Percentiles rank a stretch among this genome's conserved stretches.
These are phyloP conservation scores for Kodamaea neixiangensis DNA, from an alignment of 805 yeast species.

Conservation along the genomic window DNA sequence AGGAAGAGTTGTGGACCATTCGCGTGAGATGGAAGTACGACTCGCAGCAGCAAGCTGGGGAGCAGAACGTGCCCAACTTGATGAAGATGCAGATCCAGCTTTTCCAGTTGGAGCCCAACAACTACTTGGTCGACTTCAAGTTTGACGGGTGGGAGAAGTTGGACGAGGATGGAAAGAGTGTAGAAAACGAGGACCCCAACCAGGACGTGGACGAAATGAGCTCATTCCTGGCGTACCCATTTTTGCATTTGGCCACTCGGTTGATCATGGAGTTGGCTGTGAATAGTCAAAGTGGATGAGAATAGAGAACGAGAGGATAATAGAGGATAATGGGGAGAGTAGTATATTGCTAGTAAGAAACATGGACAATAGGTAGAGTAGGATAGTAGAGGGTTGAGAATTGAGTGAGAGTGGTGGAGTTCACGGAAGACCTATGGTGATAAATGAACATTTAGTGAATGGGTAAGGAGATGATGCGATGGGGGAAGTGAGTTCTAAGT, in stretches of 20 bases:
- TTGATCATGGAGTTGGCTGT: conserved; percentile 97
- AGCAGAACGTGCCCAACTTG: conserved; percentile 60
- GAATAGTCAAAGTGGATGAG: conserved; percentile 64
- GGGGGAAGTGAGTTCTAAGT: too few species aligned
- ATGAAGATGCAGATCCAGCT: conserved; percentile 97
- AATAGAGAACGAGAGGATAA: background rate
- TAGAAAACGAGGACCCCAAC: conserved; percentile 24
- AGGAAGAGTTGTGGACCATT: conserved; percentile 95
- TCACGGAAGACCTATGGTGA: too few species aligned
- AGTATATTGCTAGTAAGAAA: background rate
- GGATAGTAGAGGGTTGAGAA: background rate
- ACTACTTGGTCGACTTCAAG: conserved; percentile 93
- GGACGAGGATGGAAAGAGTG: conserved; percentile 20
- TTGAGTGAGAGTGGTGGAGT: too few species aligned
- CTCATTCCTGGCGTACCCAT: conserved; percentile 94
- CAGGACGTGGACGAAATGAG: conserved; percentile 68
- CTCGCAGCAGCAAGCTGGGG: conserved; percentile 20
- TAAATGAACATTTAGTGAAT: too few species aligned
- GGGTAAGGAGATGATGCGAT: too few species aligned
- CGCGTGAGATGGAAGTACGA: conserved; percentile 88
- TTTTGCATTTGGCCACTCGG: conserved; percentile 86
- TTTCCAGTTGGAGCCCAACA: conserved; percentile 93
- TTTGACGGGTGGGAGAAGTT: conserved; percentile 93
- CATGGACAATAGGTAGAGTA: too few species aligned
- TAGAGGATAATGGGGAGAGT: background rate